Evolutionary conservation across 495 filamentous ascomycete species (phyloP).

Genomic region (Halenospora varia): DNA sequence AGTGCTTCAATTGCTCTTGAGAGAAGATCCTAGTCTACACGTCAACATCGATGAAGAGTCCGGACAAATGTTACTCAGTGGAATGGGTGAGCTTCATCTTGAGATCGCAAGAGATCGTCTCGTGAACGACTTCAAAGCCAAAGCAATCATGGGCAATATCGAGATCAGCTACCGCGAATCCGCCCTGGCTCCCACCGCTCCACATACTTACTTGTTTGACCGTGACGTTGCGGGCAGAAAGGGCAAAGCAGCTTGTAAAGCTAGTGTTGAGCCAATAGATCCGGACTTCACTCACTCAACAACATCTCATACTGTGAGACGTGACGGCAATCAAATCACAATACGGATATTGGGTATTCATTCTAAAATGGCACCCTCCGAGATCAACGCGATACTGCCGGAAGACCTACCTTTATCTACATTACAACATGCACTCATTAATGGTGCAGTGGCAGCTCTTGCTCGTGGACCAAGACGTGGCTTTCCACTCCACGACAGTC

Average conservation of each 20-base stretch:
- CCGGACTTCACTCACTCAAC: conserved; percentile 25
- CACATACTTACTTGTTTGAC: conserved; percentile 64
- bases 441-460: conserved; percentile 80
- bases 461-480: conserved; percentile 74
- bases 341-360: conserved; percentile 42
- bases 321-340: conserved; percentile 58
- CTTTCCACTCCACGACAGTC: conserved; percentile 69
- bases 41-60: conserved; percentile 83
- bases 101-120: conserved; percentile 90
- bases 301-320: conserved; percentile 29
- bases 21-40: conserved; percentile 93
- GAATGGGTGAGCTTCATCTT: conserved; percentile 98
- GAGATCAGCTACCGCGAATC: conserved; percentile 94
- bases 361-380: too few species aligned
- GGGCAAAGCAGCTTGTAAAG: conserved; percentile 73
- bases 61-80: conserved; percentile 86
- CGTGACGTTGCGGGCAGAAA: conserved; percentile 74
- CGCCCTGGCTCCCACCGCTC: conserved; percentile 46
- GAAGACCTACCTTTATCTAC: conserved; percentile 51
- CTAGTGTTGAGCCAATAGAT: conserved; percentile 54
- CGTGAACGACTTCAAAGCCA: conserved; percentile 83
- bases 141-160: conserved; percentile 85
- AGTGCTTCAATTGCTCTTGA: conserved; percentile 69
- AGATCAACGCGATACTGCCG: too few species aligned
- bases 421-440: conserved; percentile 62